Evolutionary conservation across 2,329 filamentous ascomycete genomes (phyloP), one percentile per base, ranked within the genome.

Genomic region (Scytalidium lignicola): DNA sequence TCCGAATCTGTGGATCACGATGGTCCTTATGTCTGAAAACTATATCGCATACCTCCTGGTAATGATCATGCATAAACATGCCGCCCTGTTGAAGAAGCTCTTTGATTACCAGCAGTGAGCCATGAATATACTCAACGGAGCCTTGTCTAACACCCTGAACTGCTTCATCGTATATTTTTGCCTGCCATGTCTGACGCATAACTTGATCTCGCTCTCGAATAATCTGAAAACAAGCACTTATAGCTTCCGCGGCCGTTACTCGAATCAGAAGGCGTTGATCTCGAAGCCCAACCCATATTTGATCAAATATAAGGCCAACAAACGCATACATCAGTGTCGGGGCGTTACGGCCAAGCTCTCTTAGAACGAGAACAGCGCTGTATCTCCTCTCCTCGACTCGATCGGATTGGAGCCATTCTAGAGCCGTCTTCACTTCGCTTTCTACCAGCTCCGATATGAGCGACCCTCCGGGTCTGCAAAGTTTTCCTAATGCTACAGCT

Each of bases 41-140:
- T 55, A 93, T 91, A 54, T 99, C 93, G 65, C 92, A 97, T 10
- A 90, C 86, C 59, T 95, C 89, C 51, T 86, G 82, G 67, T 97
- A 99, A 64, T 91, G 83, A 37, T 91, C 88, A 62, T 96, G 90
- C 93, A 99, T 97, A 68, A 95, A 99, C 92, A 99, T 99, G 59
- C 90, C 91, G 47, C 93, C 93, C 65, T 96, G 92, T 55, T 93
- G 82, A 17, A 99, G 81, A 43, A 99, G 79, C 70, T 97, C 92
- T 66, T 92, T 95, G 61, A 97, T 78, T 1, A 95, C 90, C 18
- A 99, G 77, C 39, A 99, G 77, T 2, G 92, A 96, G n/a, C 90
- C 93, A 65, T 99, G 95, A 40, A 95, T 86, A 51, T 84, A 86
- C 66, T 99, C 93, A 48, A 95, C 79, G 17, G 89, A 90, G 59